These are phyloP conservation scores for Mrakia blollopis DNA, from an alignment of 768 basidiomycete species.

Conservation along the genomic window DNA sequence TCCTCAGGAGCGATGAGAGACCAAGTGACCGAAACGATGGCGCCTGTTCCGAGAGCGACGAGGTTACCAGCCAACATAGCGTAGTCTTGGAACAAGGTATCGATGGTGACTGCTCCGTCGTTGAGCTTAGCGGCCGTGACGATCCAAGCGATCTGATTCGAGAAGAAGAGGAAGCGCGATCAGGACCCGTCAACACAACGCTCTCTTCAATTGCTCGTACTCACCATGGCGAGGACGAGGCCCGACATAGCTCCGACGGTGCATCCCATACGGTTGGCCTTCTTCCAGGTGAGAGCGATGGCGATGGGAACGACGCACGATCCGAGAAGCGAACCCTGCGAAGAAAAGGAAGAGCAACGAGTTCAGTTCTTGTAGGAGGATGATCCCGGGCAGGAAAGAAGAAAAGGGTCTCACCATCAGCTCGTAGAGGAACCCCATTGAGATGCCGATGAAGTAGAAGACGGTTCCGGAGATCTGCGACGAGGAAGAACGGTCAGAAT, in stretches of 20 bases:
- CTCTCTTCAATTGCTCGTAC: no score
- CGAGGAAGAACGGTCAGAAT: no score
- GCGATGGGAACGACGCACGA: constrained; percentile 84
- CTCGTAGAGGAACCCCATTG: constrained; percentile 34
- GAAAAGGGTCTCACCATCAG: constrained; percentile 11
- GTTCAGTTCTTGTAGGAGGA: neutral
- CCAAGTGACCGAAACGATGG: constrained; percentile 61
- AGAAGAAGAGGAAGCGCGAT: no score
- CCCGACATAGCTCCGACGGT: constrained; percentile 67
- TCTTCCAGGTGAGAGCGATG: constrained; percentile 74
- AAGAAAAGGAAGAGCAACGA: neutral
- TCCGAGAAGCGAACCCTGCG: constrained; percentile 49
- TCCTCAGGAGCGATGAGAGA: constrained; percentile 73
- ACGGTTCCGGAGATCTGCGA: constrained; percentile 60
- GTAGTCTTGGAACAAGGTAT: constrained; percentile 43
- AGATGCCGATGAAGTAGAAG: constrained; percentile 74
- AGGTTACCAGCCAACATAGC: constrained; percentile 85
- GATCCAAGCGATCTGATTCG: constrained; percentile 59
- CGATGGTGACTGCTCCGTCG: constrained; percentile 64
- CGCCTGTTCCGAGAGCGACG: constrained; percentile 75
- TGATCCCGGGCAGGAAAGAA: no score
- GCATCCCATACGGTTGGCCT: constrained; percentile 80
- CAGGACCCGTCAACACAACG: no score
- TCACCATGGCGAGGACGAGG: constrained; percentile 60
- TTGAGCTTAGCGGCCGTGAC: constrained; percentile 71